Evolutionary conservation across 1,284 basidiomycete genomes (phyloP).

Genomic region (Cutaneotrichosporon curvatum): DNA sequence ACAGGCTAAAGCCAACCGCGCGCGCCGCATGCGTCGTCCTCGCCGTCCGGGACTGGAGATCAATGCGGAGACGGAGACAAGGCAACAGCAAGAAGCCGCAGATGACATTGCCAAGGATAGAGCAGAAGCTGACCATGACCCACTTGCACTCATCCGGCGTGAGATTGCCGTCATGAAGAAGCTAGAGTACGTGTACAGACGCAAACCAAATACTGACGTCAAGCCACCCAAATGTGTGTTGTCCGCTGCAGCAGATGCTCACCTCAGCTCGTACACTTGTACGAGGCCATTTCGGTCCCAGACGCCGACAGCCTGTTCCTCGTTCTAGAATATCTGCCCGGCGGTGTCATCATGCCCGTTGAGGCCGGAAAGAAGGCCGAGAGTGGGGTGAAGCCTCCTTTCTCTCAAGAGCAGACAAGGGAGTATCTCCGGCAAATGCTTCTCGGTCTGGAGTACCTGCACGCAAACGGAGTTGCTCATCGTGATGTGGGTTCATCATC

Average conservation of each 20-base stretch:
- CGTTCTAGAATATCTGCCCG: conserved; percentile 50
- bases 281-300: conserved; percentile 54
- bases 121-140: conserved; percentile 24
- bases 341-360: conserved; percentile 51
- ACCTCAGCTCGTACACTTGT: conserved; percentile 49
- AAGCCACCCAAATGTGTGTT: conserved; percentile 44
- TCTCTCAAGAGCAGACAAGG: conserved; percentile 24
- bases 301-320: conserved; percentile 51
- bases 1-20: conserved; percentile 14
- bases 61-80: too few relatives aligned
- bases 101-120: conserved; percentile 8
- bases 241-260: conserved; percentile 2
- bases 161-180: conserved; percentile 50
- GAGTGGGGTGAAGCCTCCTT: conserved; percentile 37
- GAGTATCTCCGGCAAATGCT: conserved; percentile 53
- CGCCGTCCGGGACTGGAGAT: too few relatives aligned
- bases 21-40: conserved; percentile 3
- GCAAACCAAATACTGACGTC: neutral
- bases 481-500: conserved; percentile 40
- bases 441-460: conserved; percentile 52
- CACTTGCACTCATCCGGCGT: conserved; percentile 41
- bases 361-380: conserved; percentile 33
- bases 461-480: conserved; percentile 52
- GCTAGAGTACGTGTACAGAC: conserved; percentile 40
- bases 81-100: neutral